Conservation (phyloP, 2,329 filamentous ascomycete species). For the Colletotrichum kahawae region DNA sequence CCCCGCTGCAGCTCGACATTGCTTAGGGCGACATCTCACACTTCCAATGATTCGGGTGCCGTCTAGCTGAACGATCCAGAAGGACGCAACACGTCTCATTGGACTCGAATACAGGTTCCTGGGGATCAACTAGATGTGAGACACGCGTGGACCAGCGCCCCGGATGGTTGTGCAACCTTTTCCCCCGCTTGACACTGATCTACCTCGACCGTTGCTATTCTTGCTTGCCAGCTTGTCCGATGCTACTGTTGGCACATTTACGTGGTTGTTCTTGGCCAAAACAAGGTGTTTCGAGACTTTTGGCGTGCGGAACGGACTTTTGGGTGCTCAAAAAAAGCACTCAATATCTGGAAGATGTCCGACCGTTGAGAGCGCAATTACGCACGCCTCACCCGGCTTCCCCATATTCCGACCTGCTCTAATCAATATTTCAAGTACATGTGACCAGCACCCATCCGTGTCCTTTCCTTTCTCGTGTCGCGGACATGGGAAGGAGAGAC, state of each 20-base stretch:
- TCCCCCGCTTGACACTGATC: not conserved
- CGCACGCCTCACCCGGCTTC: not conserved
- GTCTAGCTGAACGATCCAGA: not conserved
- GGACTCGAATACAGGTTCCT: not conserved
- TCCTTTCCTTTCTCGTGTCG: not conserved
- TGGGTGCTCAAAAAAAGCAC: not conserved
- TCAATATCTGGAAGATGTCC: not conserved
- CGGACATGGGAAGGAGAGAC: not conserved
- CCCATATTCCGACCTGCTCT: not conserved
- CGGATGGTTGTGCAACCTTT: not conserved
- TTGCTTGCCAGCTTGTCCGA: not conserved
- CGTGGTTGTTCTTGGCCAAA: not conserved
- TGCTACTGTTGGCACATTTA: not conserved
- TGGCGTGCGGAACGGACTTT: not conserved
- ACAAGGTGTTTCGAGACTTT: not conserved
- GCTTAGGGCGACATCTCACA: not conserved
- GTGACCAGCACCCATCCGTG: not conserved
- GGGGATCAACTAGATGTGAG: not conserved
- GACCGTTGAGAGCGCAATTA: not conserved
- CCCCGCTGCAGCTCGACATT: not conserved
- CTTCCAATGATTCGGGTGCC: not conserved
- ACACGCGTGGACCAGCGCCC: not conserved
- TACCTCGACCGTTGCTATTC: not conserved
- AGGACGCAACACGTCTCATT: not conserved
- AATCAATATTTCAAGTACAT: not conserved